phyloP scores from a whole-genome alignment of 176 grass and related monocot species.

The Cocos nucifera region DNA sequence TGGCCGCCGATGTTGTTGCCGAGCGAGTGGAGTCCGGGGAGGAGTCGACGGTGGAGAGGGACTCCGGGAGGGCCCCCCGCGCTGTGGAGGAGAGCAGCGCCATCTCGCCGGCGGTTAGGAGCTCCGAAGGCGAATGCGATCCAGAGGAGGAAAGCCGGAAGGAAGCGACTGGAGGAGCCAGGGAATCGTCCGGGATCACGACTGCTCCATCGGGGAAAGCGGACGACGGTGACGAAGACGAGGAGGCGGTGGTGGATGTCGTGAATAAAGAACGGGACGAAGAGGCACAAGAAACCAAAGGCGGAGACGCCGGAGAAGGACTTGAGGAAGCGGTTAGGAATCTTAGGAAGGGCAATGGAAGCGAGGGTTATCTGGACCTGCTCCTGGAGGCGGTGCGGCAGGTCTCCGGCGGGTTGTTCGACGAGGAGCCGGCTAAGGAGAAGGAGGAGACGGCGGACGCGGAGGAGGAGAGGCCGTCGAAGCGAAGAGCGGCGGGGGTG shows the following conservation, averaged over 20 bases:
- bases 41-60: background rate
- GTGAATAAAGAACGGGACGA: background rate
- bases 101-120: background rate
- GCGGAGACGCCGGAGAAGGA: background rate
- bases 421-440: background rate
- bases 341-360: background rate
- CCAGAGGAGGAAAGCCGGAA: background rate
- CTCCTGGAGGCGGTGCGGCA: slow-evolving; percentile 19
- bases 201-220: background rate
- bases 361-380: background rate
- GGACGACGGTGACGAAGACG: background rate
- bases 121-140: slow-evolving; percentile 22
- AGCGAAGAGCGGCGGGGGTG: background rate
- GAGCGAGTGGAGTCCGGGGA: background rate
- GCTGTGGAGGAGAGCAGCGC: background rate
- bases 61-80: too few relatives aligned
- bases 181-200: background rate
- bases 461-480: background rate
- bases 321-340: background rate
- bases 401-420: slow-evolving; percentile 16
- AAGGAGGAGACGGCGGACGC: background rate
- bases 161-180: background rate
- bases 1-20: background rate
- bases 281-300: background rate
- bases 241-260: slow-evolving; percentile 21